Percentiles rank a stretch among this genome's conserved stretches.
These are phyloP conservation scores for Fusarium coffeatum DNA, from an alignment of 2,329 filamentous ascomycete species.

Conservation along the genomic window DNA sequence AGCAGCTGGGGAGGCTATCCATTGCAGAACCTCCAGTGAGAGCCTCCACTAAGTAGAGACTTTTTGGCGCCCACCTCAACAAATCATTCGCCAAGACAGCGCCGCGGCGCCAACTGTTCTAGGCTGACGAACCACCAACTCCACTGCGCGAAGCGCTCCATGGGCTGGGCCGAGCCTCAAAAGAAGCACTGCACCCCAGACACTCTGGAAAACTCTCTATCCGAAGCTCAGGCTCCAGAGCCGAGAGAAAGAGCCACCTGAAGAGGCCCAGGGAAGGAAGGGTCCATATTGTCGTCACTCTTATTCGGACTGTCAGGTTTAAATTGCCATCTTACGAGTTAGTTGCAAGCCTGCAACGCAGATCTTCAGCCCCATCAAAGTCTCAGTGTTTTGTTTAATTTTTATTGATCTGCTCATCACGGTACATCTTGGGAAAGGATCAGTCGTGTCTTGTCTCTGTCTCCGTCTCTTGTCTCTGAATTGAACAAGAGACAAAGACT, in stretches of 20 bases:
- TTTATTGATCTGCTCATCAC: slow-evolving; percentile 7
- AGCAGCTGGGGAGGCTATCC: background rate
- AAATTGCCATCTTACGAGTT: slow-evolving; percentile 19
- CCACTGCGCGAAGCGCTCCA: background rate
- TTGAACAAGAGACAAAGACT: background rate
- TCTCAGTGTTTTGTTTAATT: slow-evolving; percentile 10
- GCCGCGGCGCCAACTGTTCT: background rate
- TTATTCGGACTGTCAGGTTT: slow-evolving; percentile 4
- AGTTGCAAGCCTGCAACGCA: slow-evolving; percentile 16
- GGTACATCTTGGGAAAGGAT: slow-evolving; percentile 18
- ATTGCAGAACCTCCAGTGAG: background rate
- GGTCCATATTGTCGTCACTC: background rate
- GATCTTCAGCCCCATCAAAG: slow-evolving; percentile 21
- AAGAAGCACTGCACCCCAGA: background rate
- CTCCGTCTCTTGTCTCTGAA: background rate
- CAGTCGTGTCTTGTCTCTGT: slow-evolving; percentile 1
- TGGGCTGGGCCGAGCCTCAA: slow-evolving; percentile 12
- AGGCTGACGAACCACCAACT: background rate
- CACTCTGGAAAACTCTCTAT: slow-evolving; percentile 1
- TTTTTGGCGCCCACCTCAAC: background rate
- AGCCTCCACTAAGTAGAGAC: background rate
- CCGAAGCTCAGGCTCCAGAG: background rate
- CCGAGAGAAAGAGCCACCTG: background rate
- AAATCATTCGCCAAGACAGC: slow-evolving; percentile 4
- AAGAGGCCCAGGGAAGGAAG: slow-evolving; percentile 3